phyloP scores from a whole-genome alignment of 805 yeast species.

The Yarrowia sp. region DNA sequence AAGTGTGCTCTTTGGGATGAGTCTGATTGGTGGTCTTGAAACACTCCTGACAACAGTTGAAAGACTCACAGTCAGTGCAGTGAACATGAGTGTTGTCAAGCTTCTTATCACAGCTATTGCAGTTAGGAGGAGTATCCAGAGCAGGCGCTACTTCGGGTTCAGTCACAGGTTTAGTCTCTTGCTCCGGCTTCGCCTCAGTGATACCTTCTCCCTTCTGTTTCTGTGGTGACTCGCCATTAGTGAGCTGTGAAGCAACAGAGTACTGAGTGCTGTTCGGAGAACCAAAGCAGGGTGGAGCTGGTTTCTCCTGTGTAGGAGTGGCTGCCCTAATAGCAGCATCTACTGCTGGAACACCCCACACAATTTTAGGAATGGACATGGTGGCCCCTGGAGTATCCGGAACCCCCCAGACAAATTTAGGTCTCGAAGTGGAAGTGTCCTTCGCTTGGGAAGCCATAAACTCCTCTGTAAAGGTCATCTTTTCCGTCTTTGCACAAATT shows the following conservation, averaged over 20 bases:
- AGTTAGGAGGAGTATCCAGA: background rate
- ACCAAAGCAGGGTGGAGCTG: background rate
- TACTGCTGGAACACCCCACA: no score
- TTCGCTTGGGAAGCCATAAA: background rate
- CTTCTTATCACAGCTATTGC: background rate
- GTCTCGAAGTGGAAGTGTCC: no score
- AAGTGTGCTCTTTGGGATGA: conserved; percentile 18
- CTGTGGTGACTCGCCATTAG: background rate
- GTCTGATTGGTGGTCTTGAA: background rate
- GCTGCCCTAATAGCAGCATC: no score
- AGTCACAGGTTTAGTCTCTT: background rate
- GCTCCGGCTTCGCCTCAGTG: background rate
- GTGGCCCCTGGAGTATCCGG: background rate
- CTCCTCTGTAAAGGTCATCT: background rate
- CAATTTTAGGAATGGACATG: no score
- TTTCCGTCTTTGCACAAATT: background rate
- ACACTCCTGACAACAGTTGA: conserved; percentile 10
- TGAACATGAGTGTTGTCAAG: background rate
- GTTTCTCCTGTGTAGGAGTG: no score
- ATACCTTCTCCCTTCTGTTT: background rate
- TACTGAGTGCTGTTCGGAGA: conserved; percentile 14
- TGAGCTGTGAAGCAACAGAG: conserved; percentile 1
- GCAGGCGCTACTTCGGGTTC: background rate
- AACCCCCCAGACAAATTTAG: background rate
- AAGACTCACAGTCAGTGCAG: background rate